Evolutionary conservation across 306 rosid species (phyloP), one percentile per base, ranked within the genome.

Genomic region (Astragalus glycyphyllos): DNA sequence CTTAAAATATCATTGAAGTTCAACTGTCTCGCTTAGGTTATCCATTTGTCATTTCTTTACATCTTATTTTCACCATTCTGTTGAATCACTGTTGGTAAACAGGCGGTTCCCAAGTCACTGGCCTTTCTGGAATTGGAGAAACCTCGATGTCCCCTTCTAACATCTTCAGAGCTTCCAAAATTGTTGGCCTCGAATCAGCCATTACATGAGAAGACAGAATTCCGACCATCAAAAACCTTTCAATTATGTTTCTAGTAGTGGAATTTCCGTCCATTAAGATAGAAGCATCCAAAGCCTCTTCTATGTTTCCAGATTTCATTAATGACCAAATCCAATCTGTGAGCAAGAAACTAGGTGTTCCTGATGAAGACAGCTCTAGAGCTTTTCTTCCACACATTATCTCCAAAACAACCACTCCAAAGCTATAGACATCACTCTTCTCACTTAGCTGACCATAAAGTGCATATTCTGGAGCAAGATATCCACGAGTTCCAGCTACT

Each of bases 271-370:
- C 86, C 55, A 58, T 73, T 32, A 77, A 16, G 54, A 94, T 68
- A 11, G 86, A 86, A 41, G 66, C 69, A 51, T 89, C 92, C 38
- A 94, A 61, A 62, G 96, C 94, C 51, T 79, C 61, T 51, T 68
- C 90, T 14, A 85, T 20, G 61, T 82, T 82, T 23, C 96, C 90
- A 12, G 83, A 77, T 86, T 87, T 94, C 71, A 89, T 84, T 47
- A 89, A 69, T 13, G 97, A 86, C 99, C 96, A 94, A 65, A 86
- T 95, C 95, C 97, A 91, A 81, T 91, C 97, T 0, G 96, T 89
- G 81, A 94, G 82, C 87, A 94, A 60, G 82, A 91, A 91, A 0
- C 82, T 81, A 0, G 96, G 87, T 6, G 92, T 68, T 37, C 82
- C 96, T 8, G 86, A 75, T 32, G 90, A 57, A 26, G 97, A 85